These are phyloP conservation scores for Ogataea hybrid DNA, from an alignment of 1,139 yeast species.

Conservation along the genomic window DNA sequence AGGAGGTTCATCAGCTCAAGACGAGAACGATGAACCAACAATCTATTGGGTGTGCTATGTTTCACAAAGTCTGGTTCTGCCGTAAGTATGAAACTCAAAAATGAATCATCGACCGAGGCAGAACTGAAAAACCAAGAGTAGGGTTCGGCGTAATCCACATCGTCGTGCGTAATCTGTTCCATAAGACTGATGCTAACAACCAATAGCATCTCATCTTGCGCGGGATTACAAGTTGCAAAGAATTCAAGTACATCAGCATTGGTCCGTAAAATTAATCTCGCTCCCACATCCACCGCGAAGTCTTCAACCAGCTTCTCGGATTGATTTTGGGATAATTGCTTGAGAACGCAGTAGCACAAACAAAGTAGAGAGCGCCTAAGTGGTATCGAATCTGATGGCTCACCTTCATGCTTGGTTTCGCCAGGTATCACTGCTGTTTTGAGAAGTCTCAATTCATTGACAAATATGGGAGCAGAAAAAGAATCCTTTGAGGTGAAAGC, in stretches of 20 bases:
- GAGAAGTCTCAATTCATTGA: conserved; percentile 16
- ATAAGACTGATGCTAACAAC: conserved; percentile 8
- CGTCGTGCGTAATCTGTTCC: conserved; percentile 12
- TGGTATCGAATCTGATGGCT: conserved; percentile 16
- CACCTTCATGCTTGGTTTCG: conserved; percentile 1
- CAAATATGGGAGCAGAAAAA: conserved; percentile 16
- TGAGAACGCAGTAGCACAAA: conserved; percentile 8
- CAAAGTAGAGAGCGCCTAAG: conserved; percentile 13
- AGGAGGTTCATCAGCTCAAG: conserved; percentile 8
- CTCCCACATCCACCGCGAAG: conserved; percentile 8
- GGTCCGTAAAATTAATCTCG: conserved; percentile 6
- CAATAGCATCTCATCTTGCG: conserved; percentile 11
- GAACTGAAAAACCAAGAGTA: conserved; percentile 14
- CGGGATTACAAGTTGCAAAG: conserved; percentile 1
- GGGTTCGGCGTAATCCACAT: conserved; percentile 5
- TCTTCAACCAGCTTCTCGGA: conserved; percentile 1
- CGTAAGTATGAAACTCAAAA: conserved; percentile 8
- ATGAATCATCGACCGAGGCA: conserved; percentile 1
- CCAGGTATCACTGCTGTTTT: conserved; percentile 7
- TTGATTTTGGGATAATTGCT: conserved; percentile 1
- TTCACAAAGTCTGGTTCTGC: conserved; percentile 11
- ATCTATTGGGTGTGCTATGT: neutral
- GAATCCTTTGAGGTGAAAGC: conserved; percentile 14
- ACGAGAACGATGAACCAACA: neutral
- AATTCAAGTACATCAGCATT: conserved; percentile 13